Percentiles rank a stretch among this genome's conserved stretches.
phyloP scores from a whole-genome alignment of 306 rosid genomes.

The Spatholobus suberectus region DNA sequence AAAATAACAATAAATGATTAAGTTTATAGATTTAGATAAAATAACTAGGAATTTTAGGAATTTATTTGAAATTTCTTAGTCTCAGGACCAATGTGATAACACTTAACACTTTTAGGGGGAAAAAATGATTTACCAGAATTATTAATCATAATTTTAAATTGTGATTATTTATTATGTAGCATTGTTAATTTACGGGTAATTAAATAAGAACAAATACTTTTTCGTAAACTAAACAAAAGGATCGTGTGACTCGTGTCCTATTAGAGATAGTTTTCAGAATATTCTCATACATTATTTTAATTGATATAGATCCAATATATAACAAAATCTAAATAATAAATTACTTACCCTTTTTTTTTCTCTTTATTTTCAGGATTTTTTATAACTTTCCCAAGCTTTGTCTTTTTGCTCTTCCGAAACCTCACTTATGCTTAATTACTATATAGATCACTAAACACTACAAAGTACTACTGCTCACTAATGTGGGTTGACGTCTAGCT shows the following conservation, averaged over 20 bases:
- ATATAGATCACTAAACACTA: background rate
- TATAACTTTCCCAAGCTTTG: background rate
- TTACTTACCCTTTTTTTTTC: background rate
- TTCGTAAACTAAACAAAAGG: background rate
- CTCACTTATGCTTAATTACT: background rate
- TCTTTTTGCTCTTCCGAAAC: background rate
- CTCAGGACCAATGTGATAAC: no score
- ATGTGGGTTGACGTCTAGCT: background rate
- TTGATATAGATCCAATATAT: background rate
- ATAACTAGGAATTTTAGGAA: no score
- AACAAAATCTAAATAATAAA: background rate
- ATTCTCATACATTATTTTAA: background rate
- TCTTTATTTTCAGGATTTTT: background rate
- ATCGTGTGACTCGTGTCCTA: background rate
- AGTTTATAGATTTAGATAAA: no score
- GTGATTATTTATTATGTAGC: background rate
- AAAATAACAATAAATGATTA: no score
- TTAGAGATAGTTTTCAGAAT: background rate
- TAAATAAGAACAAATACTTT: background rate
- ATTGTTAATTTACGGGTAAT: background rate
- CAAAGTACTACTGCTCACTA: background rate
- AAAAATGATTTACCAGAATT: no score
- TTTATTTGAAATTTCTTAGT: no score
- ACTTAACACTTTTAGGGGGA: no score
- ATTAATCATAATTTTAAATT: background rate